phyloP scores from a whole-genome alignment of 768 basidiomycete species.

The Lentinula detonsa region DNA sequence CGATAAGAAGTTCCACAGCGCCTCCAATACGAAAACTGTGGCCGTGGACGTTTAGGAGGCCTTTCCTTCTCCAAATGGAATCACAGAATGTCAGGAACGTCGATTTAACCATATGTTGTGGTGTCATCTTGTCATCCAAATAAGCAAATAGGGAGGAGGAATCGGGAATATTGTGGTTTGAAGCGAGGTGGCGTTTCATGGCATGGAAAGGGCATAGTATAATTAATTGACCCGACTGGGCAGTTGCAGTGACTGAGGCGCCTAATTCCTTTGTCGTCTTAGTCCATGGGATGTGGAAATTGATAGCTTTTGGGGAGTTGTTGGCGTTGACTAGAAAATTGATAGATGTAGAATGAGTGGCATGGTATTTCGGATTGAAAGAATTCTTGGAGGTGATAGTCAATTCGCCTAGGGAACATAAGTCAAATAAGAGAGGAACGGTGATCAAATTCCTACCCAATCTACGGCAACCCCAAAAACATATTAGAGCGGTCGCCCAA shows the following conservation, averaged over 20 bases:
- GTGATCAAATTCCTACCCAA: neutral
- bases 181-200: too few species aligned
- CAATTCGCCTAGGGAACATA: constrained; percentile 11
- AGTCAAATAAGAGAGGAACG: too few species aligned
- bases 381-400: constrained; percentile 9
- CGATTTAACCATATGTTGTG: constrained; percentile 11
- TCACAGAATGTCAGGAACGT: constrained; percentile 1
- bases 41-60: constrained; percentile 7
- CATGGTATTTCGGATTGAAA: constrained; percentile 11
- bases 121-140: constrained; percentile 8
- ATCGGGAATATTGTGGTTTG: too few species aligned
- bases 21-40: constrained; percentile 27
- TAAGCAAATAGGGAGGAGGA: too few species aligned
- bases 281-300: constrained; percentile 27
- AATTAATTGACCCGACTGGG: too few species aligned
- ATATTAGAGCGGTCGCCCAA: constrained; percentile 23
- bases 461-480: constrained; percentile 27
- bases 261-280: constrained; percentile 23
- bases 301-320: constrained; percentile 5
- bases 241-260: constrained; percentile 13
- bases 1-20: constrained; percentile 17
- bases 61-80: constrained; percentile 3
- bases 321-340: too few species aligned
- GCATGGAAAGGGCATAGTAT: too few species aligned
- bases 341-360: neutral